Base-by-base conservation (phyloP, 345 rosid species). In the Pseudoturritis turrita region DNA sequence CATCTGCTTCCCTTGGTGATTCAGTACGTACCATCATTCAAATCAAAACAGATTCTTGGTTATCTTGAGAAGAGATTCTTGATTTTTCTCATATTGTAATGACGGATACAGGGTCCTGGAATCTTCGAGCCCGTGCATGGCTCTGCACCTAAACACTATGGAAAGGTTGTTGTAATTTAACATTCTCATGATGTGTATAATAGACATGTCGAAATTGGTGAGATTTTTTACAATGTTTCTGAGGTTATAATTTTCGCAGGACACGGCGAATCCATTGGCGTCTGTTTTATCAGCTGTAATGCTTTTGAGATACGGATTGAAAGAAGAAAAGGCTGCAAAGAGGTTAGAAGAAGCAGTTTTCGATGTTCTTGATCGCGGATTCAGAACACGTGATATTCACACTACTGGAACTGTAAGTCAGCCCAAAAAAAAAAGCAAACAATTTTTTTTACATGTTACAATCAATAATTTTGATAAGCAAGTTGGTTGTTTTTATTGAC, bases 1-100 rank as follows among this genome's bases (percentile, higher is more conserved):
- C 76, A 62, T 72, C 76, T 52, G 69, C 76, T 41, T 10, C 69
- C 29, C 68, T 72, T 41, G 69, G 76, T n/a, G 46, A 72, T 62
- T 62, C 76, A 0, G 69, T 72, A 28, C 3, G 58, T 3, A 2
- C 15, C 52, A 19, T 40, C 13, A 61, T 19, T 13, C 33, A 18
- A 3, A 33, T 33, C 11, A 33, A 33, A 8, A 33, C 11, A 33
- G 11, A 8, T 33, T 33, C 37, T 33, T 9, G 37, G 9, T 33
- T 33, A 33, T 33, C 10, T 23, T n/a, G 36, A 9, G n/a, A 57
- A 15, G 5, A 62, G 10, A 7, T 23, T 29, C 1, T 49, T 46
- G 26, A 8, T 3, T 37, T n/a, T 14, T 49, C 57, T 37, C 17
- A 28, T 62, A 28, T 19, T 44, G n/a, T n/a, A n/a, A 2, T 61